phyloP scores from a whole-genome alignment of 2,329 filamentous ascomycete genomes.

The Trichophaea hybrida region DNA sequence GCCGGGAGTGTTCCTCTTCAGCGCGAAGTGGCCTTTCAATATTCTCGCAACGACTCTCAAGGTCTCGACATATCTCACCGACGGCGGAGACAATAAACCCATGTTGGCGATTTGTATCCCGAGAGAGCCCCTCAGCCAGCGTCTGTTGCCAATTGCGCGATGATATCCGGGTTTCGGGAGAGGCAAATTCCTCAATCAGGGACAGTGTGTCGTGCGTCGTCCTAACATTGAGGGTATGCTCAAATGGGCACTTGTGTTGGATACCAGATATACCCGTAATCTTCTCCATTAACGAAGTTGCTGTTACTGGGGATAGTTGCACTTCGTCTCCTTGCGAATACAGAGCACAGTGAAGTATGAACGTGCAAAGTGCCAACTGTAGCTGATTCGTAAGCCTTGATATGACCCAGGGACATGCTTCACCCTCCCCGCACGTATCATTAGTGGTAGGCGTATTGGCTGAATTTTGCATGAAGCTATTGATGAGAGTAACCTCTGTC shows the following conservation, averaged over 20 bases:
- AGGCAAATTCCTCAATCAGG: constrained; percentile 20
- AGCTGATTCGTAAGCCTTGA: constrained; percentile 9
- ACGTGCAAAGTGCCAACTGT: constrained; percentile 7
- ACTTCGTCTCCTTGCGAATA: constrained; percentile 9
- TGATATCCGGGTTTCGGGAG: constrained; percentile 14
- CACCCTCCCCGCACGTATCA: constrained; percentile 13
- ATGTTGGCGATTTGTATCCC: constrained; percentile 34
- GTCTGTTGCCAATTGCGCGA: constrained; percentile 35
- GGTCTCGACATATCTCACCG: constrained; percentile 40
- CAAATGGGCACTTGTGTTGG: background rate
- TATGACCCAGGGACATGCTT: constrained; percentile 13
- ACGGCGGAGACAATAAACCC: constrained; percentile 38
- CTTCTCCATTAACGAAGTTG: constrained; percentile 15
- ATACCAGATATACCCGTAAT: constrained; percentile 5
- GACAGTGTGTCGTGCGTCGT: constrained; percentile 7
- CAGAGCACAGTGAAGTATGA: constrained; percentile 14
- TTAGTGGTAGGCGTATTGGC: background rate
- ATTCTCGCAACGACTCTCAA: constrained; percentile 42
- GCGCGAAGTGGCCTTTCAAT: constrained; percentile 41
- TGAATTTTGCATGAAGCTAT: background rate
- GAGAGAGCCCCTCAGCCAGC: constrained; percentile 35
- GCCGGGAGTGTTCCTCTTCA: constrained; percentile 32
- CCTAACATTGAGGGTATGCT: background rate
- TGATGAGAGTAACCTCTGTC: background rate
- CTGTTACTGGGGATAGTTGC: constrained; percentile 10